phyloP scores from a whole-genome alignment of 495 filamentous ascomycete genomes.

The Trichoderma virens region DNA sequence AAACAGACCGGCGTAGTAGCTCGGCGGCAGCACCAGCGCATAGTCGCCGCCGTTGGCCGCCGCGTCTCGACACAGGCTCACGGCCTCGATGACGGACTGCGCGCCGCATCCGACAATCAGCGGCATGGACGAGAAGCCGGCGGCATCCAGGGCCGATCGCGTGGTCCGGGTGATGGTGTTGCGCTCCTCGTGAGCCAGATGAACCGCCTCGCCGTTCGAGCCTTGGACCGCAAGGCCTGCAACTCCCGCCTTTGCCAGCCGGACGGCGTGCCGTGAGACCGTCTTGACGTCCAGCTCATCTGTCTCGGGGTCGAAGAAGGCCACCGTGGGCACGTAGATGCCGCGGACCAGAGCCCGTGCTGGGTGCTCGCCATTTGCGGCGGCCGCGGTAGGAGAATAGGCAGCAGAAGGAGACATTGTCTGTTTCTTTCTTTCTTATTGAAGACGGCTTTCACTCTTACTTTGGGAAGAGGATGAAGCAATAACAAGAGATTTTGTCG shows the following conservation, averaged over 20 bases:
- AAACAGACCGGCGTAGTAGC: slow-evolving; percentile 69
- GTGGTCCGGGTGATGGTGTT: slow-evolving; percentile 69
- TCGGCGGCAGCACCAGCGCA: slow-evolving; percentile 78
- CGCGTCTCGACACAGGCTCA: slow-evolving; percentile 71
- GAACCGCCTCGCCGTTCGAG: slow-evolving; percentile 86
- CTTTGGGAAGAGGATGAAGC: not conserved
- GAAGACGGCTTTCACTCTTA: not conserved
- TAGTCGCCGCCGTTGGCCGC: slow-evolving; percentile 76
- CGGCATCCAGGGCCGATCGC: slow-evolving; percentile 62
- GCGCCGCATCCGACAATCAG: slow-evolving; percentile 82
- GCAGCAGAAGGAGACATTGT: slow-evolving; percentile 1
- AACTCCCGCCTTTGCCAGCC: slow-evolving; percentile 74
- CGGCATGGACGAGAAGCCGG: slow-evolving; percentile 65
- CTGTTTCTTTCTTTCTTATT: not conserved
- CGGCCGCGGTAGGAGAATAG: not conserved
- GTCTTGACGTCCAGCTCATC: slow-evolving; percentile 69
- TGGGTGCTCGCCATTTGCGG: not conserved
- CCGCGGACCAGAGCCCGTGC: slow-evolving; percentile 61
- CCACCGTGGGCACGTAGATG: slow-evolving; percentile 80
- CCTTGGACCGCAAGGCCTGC: slow-evolving; percentile 79
- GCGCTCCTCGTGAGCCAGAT: slow-evolving; percentile 66
- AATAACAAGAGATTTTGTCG: no score
- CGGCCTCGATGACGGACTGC: slow-evolving; percentile 79
- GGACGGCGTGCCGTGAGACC: slow-evolving; percentile 67
- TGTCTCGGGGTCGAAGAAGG: slow-evolving; percentile 72